These are phyloP conservation scores for Melastoma candidum DNA, from an alignment of 441 rosid genomes.

Conservation along the genomic window DNA sequence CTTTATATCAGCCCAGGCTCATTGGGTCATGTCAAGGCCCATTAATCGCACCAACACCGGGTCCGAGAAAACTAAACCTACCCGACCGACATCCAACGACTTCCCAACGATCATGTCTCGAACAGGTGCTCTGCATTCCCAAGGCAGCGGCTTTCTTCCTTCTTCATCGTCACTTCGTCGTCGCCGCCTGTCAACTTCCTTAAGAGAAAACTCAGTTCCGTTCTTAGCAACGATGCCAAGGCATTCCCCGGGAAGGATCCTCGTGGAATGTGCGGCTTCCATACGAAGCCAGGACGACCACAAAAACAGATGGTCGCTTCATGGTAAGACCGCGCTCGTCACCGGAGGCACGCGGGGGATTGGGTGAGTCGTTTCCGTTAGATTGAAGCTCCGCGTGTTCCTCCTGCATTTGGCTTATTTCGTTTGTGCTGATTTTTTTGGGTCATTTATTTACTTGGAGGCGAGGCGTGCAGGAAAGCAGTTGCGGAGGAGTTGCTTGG, in stretches of 20 bases:
- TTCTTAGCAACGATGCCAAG: not conserved
- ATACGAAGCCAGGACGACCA: not conserved
- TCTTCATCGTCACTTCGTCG: no score
- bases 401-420: not conserved
- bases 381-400: not conserved
- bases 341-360: slow-evolving; percentile 73
- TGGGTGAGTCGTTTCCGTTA: slow-evolving; percentile 25
- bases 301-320: slow-evolving; percentile 46
- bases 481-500: slow-evolving; percentile 52
- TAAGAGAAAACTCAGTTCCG: no score
- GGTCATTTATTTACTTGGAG: slow-evolving; percentile 8
- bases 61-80: no score
- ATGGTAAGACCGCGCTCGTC: slow-evolving; percentile 55
- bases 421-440: not conserved
- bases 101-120: no score
- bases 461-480: slow-evolving; percentile 39
- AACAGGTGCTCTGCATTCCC: no score
- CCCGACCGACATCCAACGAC: no score
- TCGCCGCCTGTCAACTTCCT: no score
- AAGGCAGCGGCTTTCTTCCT: no score
- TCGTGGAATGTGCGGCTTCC: no score
- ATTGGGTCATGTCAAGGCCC: no score
- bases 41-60: no score
- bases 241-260: not conserved
- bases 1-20: no score